Evolutionary conservation across 1,139 yeast species (phyloP).

Genomic region (Diutina scorzettiae): DNA sequence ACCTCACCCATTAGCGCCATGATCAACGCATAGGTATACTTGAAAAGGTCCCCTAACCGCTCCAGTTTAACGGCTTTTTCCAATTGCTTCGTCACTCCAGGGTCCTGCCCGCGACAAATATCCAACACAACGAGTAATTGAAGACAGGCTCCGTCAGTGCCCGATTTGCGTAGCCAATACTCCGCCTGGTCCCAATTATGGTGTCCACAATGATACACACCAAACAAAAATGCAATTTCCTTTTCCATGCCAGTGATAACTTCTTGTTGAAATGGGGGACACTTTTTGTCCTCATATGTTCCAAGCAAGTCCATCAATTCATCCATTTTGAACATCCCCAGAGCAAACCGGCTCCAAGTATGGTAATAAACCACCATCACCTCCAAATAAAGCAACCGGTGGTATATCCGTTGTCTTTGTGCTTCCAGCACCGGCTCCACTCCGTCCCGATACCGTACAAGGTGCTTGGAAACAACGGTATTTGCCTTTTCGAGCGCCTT

Average conservation of each 20-base stretch:
- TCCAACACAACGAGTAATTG: no score
- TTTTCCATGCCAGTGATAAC: neutral
- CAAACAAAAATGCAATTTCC: neutral
- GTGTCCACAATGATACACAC: neutral
- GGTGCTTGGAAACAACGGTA: neutral
- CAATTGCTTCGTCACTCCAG: no score
- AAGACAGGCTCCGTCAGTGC: no score
- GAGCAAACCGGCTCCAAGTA: neutral
- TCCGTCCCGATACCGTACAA: neutral
- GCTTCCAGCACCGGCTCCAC: neutral
- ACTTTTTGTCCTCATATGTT: neutral
- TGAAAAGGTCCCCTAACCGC: neutral
- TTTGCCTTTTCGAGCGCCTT: neutral
- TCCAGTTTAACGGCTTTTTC: neutral
- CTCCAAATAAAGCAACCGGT: neutral
- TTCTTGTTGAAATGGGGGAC: neutral
- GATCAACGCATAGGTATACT: neutral
- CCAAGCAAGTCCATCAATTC: neutral
- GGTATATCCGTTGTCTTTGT: neutral
- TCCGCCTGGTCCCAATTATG: neutral
- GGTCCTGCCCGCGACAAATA: no score
- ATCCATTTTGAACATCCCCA: neutral
- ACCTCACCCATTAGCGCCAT: neutral
- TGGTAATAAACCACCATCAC: neutral
- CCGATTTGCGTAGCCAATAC: neutral